Percentiles rank a stretch among this genome's conserved stretches.
Evolutionary conservation across 176 grass and related monocot species (phyloP).

Genomic region (Calamus simplicifolius): DNA sequence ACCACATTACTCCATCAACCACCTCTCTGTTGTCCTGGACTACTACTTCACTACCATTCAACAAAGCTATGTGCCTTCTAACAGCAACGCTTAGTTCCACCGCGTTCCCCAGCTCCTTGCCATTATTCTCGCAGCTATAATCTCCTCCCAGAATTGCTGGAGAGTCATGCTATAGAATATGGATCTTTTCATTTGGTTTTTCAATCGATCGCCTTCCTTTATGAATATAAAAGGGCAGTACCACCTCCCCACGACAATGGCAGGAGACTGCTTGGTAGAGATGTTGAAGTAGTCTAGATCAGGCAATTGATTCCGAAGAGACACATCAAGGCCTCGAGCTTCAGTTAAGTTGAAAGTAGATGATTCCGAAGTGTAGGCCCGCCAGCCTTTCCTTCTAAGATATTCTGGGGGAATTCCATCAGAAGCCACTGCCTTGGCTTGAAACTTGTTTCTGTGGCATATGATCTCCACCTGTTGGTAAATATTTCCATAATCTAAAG

Average conservation of each 20-base stretch:
- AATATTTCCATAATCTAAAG: constrained; percentile 39
- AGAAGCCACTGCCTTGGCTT: constrained; percentile 33
- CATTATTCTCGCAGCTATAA: background rate
- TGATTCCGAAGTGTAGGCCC: constrained; percentile 19
- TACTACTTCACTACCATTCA: constrained; percentile 12
- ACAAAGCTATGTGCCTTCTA: constrained; percentile 16
- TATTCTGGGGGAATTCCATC: constrained; percentile 34
- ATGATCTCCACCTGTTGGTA: constrained; percentile 66
- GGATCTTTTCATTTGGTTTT: constrained; percentile 33
- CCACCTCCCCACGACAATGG: constrained; percentile 33
- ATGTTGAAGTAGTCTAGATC: background rate
- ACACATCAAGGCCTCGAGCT: constrained; percentile 18
- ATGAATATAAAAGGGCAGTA: constrained; percentile 50
- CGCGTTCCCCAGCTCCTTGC: background rate
- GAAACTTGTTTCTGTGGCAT: constrained; percentile 25
- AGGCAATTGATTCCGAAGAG: constrained; percentile 10
- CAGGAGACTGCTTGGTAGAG: background rate
- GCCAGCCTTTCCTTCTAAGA: constrained; percentile 39
- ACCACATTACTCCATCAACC: constrained; percentile 47
- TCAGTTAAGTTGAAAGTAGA: constrained; percentile 24
- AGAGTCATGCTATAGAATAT: constrained; percentile 45
- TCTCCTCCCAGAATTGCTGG: constrained; percentile 42
- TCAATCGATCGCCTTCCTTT: constrained; percentile 12
- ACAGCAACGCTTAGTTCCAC: background rate
- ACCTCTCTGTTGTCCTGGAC: constrained; percentile 1